Conservation (phyloP, 345 rosid genomes). For the Linum tenue region DNA sequence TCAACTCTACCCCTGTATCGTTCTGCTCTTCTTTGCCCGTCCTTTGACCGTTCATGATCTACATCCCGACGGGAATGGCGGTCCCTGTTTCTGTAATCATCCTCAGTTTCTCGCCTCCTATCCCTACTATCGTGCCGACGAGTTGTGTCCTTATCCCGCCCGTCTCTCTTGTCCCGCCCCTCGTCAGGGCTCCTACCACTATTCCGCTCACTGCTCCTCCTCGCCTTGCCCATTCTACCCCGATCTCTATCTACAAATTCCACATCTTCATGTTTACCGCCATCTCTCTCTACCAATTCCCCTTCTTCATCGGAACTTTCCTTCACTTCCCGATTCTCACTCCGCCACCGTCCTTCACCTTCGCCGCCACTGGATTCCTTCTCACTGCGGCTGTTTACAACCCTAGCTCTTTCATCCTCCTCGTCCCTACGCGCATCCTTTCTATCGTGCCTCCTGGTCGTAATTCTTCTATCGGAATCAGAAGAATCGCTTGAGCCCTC, state of each 20-base stretch:
- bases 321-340: not conserved
- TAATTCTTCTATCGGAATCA: not conserved
- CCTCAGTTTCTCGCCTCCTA: not conserved
- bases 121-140: not conserved
- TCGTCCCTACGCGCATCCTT: no score
- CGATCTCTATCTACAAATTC: not conserved
- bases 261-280: not conserved
- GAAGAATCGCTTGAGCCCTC: not conserved
- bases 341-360: not conserved
- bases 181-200: not conserved
- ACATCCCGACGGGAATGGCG: not conserved
- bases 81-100: not conserved
- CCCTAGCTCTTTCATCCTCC: not conserved
- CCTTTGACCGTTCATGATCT: not conserved
- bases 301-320: constrained; percentile 10
- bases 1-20: not conserved
- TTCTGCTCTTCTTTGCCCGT: not conserved
- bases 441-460: no score
- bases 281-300: not conserved
- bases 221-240: not conserved
- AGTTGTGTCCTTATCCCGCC: not conserved
- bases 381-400: not conserved
- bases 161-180: not conserved
- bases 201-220: not conserved
- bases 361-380: not conserved